These are phyloP conservation scores for Umbelopsis isabellina DNA, from an alignment of 192 early-diverging fungal genomes.

Conservation along the genomic window DNA sequence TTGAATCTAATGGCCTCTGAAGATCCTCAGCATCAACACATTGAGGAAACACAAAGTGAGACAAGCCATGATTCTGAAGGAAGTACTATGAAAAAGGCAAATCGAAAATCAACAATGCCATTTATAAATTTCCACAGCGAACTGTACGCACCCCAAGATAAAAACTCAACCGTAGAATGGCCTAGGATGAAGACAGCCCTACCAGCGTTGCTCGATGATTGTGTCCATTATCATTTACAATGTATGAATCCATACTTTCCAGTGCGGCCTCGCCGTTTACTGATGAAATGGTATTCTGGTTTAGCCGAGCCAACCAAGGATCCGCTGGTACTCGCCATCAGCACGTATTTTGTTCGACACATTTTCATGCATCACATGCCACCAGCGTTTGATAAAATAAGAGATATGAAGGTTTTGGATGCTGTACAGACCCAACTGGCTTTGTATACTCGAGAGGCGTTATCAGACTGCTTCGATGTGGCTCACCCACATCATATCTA, in stretches of 20 bases:
- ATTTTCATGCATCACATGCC: constrained; percentile 32
- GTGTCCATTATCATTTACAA: constrained; percentile 23
- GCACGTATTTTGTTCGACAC: constrained; percentile 29
- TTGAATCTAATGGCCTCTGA: constrained; percentile 15
- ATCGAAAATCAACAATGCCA: constrained; percentile 10
- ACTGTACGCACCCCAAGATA: constrained; percentile 13
- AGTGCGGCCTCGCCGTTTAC: constrained; percentile 16
- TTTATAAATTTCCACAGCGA: constrained; percentile 28
- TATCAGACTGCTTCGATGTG: constrained; percentile 30
- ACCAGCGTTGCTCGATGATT: constrained; percentile 28
- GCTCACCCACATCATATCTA: constrained; percentile 28
- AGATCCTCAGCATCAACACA: neutral
- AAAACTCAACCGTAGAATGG: constrained; percentile 12
- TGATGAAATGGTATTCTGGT: constrained; percentile 31
- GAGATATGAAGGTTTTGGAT: constrained; percentile 21
- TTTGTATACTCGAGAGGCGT: constrained; percentile 19
- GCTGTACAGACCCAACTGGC: constrained; percentile 26
- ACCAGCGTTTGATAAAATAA: constrained; percentile 10
- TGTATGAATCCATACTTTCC: constrained; percentile 37
- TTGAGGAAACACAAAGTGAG: constrained; percentile 4
- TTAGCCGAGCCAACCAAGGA: constrained; percentile 29
- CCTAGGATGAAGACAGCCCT: constrained; percentile 16
- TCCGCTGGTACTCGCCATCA: constrained; percentile 23
- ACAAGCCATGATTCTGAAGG: constrained; percentile 14
- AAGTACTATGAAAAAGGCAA: neutral